These are phyloP conservation scores for Bretziella fagacearum DNA, from an alignment of 2,329 filamentous ascomycete species.

Conservation along the genomic window DNA sequence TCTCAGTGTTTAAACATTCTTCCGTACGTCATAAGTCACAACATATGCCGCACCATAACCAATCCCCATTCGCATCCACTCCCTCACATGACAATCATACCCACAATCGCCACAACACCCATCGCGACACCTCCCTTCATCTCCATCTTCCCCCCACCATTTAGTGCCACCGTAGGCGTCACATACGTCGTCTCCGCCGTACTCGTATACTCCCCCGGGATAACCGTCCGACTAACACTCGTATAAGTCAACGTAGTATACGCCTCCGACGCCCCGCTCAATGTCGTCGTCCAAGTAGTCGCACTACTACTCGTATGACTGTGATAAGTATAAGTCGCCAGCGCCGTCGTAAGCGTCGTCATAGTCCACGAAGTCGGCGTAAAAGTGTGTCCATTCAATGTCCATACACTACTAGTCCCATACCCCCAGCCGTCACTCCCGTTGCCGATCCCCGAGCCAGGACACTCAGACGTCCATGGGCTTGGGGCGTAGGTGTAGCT, in stretches of 20 bases:
- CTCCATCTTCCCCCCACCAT: neutral
- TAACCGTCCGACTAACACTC: constrained; percentile 2
- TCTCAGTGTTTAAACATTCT: neutral
- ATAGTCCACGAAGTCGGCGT: constrained; percentile 2
- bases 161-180: constrained; percentile 6
- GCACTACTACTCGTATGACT: constrained; percentile 4
- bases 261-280: constrained; percentile 9
- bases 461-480: neutral
- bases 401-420: neutral
- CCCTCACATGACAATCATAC: neutral
- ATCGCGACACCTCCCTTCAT: neutral
- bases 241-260: constrained; percentile 13
- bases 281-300: constrained; percentile 12
- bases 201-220: constrained; percentile 10
- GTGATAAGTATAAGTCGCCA: constrained; percentile 10
- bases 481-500: constrained; percentile 10
- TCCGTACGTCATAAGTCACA: neutral
- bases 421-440: neutral
- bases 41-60: neutral
- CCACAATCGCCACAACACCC: neutral
- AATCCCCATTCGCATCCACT: neutral
- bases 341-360: constrained; percentile 11
- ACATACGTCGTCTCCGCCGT: constrained; percentile 12
- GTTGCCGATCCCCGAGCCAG: neutral
- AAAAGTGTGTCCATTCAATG: neutral